Evolutionary conservation across 345 rosid genomes (phyloP), one percentile per base, ranked within the genome.

Genomic region (Stellera chamaejasme): DNA sequence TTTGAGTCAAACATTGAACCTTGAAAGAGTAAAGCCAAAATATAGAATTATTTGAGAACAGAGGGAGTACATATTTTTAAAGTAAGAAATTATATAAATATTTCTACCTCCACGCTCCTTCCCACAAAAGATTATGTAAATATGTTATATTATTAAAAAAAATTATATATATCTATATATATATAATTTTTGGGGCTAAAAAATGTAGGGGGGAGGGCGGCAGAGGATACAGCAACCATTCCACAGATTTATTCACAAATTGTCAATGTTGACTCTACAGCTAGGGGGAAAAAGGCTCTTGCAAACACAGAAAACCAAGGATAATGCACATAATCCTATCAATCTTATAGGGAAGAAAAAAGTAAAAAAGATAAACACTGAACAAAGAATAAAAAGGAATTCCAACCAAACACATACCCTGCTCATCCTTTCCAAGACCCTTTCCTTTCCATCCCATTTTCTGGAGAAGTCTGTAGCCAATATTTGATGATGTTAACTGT

Each of bases 361-460:
- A 1, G 48, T 32, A 15, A 5, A 11, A 48, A 14, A 11, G 1
- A 19, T 13, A 49, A 47, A 32, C 13, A 23, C 25, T 46, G 19
- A 42, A 44, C 13, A 41, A 44, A 3, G 11, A 32, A n/a, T 43
- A 13, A 49, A 50, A 10, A 10, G 12, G 36, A 27, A 50, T 11
- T 27, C 50, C 49, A 32, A 13, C 11, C 43, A 12, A 26, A 52
- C 44, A 39, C 59, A 56, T 61, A 89, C 99, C 99, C 69, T 89
- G 96, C 69, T 93, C 99, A 54, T 87, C 80, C 82, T 83, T 93
- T 36, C 99, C 99, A 2, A 89, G 87, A 50, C 99, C 97, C 70
- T 87, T 87, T 45, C 97, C 99, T 70, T 84, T 93, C 99, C 99
- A 93, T 15, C 99, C 99, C 99, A 93, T 93, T 67, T 89, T 93